A percentile compares a stretch with the other conserved stretches of the same genome.
phyloP scores from a whole-genome alignment of 176 grass and related monocot species.

The Aegilops umbellulata region DNA sequence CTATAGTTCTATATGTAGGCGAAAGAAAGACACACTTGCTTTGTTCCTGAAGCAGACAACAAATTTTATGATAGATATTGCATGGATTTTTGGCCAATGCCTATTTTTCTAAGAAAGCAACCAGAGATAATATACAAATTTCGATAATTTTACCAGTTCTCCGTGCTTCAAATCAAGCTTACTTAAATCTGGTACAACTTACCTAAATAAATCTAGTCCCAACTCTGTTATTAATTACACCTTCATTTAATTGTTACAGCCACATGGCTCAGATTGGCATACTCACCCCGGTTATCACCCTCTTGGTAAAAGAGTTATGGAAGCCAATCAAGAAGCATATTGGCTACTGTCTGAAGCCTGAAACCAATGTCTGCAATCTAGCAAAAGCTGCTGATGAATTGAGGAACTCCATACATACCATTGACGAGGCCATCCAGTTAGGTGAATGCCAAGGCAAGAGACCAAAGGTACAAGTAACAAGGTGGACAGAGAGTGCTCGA shows the following conservation, averaged over 20 bases:
- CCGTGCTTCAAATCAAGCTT: no score
- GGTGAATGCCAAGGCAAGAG: neutral
- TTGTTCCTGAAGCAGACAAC: no score
- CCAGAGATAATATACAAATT: no score
- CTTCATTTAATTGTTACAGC: neutral
- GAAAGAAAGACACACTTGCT: no score
- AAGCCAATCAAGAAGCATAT: neutral
- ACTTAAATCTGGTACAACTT: no score
- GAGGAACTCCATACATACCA: neutral
- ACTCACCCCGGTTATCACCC: neutral
- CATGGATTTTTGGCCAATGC: no score
- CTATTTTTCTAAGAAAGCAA: no score
- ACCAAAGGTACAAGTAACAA: neutral
- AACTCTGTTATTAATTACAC: no score
- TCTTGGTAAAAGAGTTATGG: neutral
- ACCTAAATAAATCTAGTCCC: no score
- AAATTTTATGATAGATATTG: no score
- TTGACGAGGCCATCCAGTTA: neutral
- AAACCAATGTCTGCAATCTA: neutral
- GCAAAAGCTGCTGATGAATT: neutral
- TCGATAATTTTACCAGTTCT: no score
- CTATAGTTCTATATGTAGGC: no score
- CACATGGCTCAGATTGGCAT: neutral
- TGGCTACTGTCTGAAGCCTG: neutral
- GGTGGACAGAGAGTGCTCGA: neutral